phyloP scores from a whole-genome alignment of 2,329 filamentous ascomycete genomes.

The Cercospora sojina region DNA sequence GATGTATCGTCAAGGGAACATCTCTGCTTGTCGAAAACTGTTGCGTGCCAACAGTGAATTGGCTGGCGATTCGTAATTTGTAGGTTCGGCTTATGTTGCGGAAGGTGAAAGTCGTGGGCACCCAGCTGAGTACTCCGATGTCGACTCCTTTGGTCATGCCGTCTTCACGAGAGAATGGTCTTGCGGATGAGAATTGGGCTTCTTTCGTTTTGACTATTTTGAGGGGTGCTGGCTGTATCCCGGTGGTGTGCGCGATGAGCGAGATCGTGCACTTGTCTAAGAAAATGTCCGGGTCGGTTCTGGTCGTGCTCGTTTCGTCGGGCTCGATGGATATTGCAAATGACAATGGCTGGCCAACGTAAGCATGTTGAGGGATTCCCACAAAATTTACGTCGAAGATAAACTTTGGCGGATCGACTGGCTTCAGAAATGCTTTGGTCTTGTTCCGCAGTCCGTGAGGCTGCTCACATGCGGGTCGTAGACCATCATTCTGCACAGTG shows the following conservation, averaged over 20 bases:
- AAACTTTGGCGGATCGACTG: constrained; percentile 14
- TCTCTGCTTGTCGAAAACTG: constrained; percentile 12
- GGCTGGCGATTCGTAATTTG: constrained; percentile 19
- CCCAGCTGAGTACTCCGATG: constrained; percentile 14
- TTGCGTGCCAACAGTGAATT: constrained; percentile 18
- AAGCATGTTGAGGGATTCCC: constrained; percentile 16
- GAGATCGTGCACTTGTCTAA: constrained; percentile 20
- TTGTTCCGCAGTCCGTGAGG: constrained; percentile 20
- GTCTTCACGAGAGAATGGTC: constrained; percentile 17
- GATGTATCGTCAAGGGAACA: constrained; percentile 14
- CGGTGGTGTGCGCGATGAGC: constrained; percentile 21
- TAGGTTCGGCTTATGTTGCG: constrained; percentile 16
- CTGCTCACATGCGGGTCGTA: constrained; percentile 6
- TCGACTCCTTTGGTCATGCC: constrained; percentile 17
- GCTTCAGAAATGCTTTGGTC: constrained; percentile 20
- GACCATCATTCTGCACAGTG: constrained; percentile 14
- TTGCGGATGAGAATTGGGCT: constrained; percentile 7
- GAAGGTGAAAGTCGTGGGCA: constrained; percentile 17
- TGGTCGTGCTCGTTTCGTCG: constrained; percentile 11
- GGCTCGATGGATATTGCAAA: constrained; percentile 12
- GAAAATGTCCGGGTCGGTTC: constrained; percentile 15
- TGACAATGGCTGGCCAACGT: constrained; percentile 15
- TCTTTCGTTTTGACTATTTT: constrained; percentile 16
- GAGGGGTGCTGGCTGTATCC: constrained; percentile 12
- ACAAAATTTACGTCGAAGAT: constrained; percentile 14